Evolutionary conservation across 495 filamentous ascomycete genomes (phyloP).

Genomic region (Hyphodiscus hymeniophilus): DNA sequence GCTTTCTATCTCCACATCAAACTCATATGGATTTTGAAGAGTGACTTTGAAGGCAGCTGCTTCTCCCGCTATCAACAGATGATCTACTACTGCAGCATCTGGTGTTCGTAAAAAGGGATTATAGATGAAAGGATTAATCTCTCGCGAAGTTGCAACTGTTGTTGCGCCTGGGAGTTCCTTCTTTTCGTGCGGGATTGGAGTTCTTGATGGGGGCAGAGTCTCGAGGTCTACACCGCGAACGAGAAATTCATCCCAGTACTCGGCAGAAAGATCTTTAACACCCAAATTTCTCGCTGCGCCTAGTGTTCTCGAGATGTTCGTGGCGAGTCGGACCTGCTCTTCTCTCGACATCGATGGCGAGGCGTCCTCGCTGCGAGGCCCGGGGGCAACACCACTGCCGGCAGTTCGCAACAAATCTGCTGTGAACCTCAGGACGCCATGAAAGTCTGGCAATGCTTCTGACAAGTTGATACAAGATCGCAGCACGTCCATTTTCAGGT

Average conservation of each 20-base stretch:
- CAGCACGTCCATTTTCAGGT: slow-evolving; percentile 76
- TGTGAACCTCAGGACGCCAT: slow-evolving; percentile 78
- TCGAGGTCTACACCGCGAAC: slow-evolving; percentile 70
- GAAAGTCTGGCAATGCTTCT: slow-evolving; percentile 88
- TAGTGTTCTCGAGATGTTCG: slow-evolving; percentile 78
- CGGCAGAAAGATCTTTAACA: slow-evolving; percentile 56
- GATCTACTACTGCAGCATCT: slow-evolving; percentile 46
- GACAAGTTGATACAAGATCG: slow-evolving; percentile 80
- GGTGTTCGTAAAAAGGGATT: slow-evolving; percentile 75
- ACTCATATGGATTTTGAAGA: slow-evolving; percentile 89
- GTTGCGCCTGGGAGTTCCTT: slow-evolving; percentile 59
- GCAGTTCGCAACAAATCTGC: slow-evolving; percentile 74
- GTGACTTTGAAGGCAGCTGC: slow-evolving; percentile 66
- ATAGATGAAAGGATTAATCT: slow-evolving; percentile 78
- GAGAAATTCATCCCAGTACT: slow-evolving; percentile 96
- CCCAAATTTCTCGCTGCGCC: slow-evolving; percentile 67
- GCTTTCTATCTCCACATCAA: slow-evolving; percentile 81
- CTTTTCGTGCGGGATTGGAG: slow-evolving; percentile 64
- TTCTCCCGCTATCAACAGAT: slow-evolving; percentile 69
- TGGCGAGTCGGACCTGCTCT: slow-evolving; percentile 72
- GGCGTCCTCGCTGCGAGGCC: slow-evolving; percentile 49
- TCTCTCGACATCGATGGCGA: slow-evolving; percentile 63
- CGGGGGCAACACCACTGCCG: slow-evolving; percentile 68
- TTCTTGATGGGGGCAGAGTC: slow-evolving; percentile 34
- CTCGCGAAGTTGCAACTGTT: slow-evolving; percentile 37